phyloP scores from a whole-genome alignment of 352 stramenopile species.

The Globisporangium lucens region DNA sequence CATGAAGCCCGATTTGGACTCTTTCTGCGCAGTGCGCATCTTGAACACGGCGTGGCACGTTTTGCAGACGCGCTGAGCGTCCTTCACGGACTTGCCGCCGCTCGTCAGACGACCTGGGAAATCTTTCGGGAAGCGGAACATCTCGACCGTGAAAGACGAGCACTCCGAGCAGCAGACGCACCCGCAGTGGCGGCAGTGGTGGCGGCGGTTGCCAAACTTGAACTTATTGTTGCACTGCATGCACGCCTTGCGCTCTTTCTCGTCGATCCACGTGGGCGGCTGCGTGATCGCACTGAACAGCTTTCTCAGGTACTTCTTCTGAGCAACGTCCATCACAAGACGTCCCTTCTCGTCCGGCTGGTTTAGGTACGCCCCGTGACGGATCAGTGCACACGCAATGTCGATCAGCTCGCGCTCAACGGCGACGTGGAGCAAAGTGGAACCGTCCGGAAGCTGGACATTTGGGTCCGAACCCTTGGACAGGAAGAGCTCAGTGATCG shows the following conservation, averaged over 20 bases:
- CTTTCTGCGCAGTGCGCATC: conserved; percentile 74
- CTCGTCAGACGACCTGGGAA: conserved; percentile 67
- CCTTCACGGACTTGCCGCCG: conserved; percentile 68
- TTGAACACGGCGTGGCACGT: conserved; percentile 87
- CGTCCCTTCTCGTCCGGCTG: conserved; percentile 64
- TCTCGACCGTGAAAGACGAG: conserved; percentile 73
- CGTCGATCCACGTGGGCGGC: conserved; percentile 78
- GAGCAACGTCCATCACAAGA: conserved; percentile 72
- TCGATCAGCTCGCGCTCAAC: conserved; percentile 82
- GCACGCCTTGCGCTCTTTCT: conserved; percentile 66
- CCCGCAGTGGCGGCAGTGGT: conserved; percentile 85
- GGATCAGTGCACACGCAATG: conserved; percentile 69
- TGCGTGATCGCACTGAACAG: conserved; percentile 75
- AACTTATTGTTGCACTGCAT: conserved; percentile 74
- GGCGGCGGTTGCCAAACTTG: conserved; percentile 75
- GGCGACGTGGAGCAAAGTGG: conserved; percentile 77
- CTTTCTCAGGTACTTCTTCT: conserved; percentile 81
- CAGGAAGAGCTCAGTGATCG: conserved; percentile 75
- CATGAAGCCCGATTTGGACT: conserved; percentile 84
- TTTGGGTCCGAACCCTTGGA: conserved; percentile 61
- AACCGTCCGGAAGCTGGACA: conserved; percentile 74
- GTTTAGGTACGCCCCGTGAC: conserved; percentile 71
- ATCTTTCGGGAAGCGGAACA: conserved; percentile 81
- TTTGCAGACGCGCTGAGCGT: conserved; percentile 77
- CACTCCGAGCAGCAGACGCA: conserved; percentile 85